Percentiles rank a stretch among this genome's conserved stretches.
Conservation (phyloP, 148 eudicot species). For the Arctostaphylos glauca region DNA sequence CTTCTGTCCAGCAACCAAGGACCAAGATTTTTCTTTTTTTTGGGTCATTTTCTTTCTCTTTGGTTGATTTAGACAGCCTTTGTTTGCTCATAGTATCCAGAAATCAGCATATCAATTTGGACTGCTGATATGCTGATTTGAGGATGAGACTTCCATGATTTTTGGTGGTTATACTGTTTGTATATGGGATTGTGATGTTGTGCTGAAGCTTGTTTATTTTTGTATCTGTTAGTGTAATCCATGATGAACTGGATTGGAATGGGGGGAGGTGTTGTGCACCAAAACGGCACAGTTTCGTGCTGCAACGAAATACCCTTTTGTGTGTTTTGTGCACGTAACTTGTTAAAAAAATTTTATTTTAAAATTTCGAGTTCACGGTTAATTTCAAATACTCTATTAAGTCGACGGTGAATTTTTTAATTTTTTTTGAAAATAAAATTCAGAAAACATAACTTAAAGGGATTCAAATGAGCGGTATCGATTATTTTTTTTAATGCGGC, state of each 20-base stretch:
- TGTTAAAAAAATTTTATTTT: too few species aligned
- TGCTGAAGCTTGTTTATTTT: slow-evolving; percentile 11
- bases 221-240: slow-evolving; percentile 9
- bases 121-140: background rate
- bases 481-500: too few species aligned
- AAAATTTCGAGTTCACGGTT: too few species aligned
- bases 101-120: slow-evolving; percentile 7
- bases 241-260: background rate
- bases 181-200: background rate
- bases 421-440: too few species aligned
- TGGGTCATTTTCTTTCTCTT: slow-evolving; percentile 4
- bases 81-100: slow-evolving; percentile 4
- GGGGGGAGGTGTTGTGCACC: too few species aligned
- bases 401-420: too few species aligned
- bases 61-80: slow-evolving; percentile 24
- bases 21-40: background rate
- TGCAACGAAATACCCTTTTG: too few species aligned
- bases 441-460: too few species aligned
- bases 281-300: too few species aligned
- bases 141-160: background rate
- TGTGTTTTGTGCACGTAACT: too few species aligned
- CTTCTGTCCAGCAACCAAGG: slow-evolving; percentile 21
- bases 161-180: slow-evolving; percentile 3
- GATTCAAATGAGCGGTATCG: too few species aligned
- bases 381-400: too few species aligned